Percentiles rank a stretch among this genome's conserved stretches.
Evolutionary conservation across 257 asterid genomes (phyloP).

Genomic region (Jacaranda mimosifolia): DNA sequence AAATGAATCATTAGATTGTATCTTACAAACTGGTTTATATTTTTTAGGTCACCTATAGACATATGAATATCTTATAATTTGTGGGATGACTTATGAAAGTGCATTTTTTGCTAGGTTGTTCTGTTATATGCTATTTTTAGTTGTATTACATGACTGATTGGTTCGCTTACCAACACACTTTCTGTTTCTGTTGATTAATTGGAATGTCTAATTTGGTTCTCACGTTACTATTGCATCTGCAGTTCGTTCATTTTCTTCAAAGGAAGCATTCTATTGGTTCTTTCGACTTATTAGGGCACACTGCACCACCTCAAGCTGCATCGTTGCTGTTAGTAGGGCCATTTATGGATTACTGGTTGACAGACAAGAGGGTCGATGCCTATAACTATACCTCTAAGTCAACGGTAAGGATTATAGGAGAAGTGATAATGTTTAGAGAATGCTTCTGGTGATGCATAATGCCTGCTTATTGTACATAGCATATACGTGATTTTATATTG

Average conservation of each 20-base stretch:
- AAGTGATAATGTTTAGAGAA: background rate
- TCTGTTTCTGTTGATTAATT: background rate
- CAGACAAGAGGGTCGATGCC: constrained; percentile 65
- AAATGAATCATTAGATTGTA: background rate
- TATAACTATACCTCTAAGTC: constrained; percentile 61
- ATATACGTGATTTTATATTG: background rate
- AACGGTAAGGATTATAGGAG: constrained; percentile 47
- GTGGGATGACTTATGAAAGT: background rate
- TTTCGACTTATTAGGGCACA: constrained; percentile 81
- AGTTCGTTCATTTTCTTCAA: constrained; percentile 85
- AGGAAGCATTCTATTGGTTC: constrained; percentile 81
- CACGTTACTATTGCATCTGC: constrained; percentile 39
- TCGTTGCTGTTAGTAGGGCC: constrained; percentile 76
- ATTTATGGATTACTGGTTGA: constrained; percentile 71
- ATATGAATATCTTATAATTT: background rate
- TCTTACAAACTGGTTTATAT: background rate
- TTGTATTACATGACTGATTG: background rate
- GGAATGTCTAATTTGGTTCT: constrained; percentile 30
- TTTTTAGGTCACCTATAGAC: background rate
- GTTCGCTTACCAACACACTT: background rate
- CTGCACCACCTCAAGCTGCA: constrained; percentile 87
- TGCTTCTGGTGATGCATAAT: background rate
- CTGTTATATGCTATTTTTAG: background rate
- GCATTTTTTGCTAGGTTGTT: background rate
- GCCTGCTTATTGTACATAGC: background rate